A percentile compares a stretch with the other conserved stretches of the same genome.
Conservation (phyloP, 805 yeast species). For the Kluyveromyces wickerhamii region DNA sequence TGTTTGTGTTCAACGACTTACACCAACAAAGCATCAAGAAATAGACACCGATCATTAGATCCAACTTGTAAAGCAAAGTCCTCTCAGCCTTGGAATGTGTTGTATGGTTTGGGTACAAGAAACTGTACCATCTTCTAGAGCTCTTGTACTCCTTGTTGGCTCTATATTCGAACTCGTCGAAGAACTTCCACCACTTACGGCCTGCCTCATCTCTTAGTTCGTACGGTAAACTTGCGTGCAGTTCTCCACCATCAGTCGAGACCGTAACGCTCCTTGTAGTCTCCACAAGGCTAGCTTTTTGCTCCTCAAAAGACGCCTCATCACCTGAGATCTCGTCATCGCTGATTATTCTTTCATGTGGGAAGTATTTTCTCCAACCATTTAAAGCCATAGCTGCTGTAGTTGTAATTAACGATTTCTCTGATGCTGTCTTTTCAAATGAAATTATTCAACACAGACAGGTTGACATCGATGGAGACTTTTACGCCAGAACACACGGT, state of each 20-base stretch:
- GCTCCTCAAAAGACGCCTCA: neutral
- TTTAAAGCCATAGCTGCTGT: neutral
- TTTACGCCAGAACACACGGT: too few species aligned
- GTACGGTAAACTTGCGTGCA: slow-evolving; percentile 26
- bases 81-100: slow-evolving; percentile 38
- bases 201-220: slow-evolving; percentile 35
- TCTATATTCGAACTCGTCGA: slow-evolving; percentile 46
- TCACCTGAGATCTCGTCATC: slow-evolving; percentile 7
- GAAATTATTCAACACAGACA: too few species aligned
- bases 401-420: too few species aligned
- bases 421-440: too few species aligned
- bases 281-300: slow-evolving; percentile 6
- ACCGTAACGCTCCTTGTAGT: neutral
- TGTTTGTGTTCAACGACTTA: slow-evolving; percentile 54
- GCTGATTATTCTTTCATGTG: slow-evolving; percentile 22
- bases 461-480: too few species aligned
- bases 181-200: slow-evolving; percentile 39
- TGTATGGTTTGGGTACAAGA: slow-evolving; percentile 29
- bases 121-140: slow-evolving; percentile 29
- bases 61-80: slow-evolving; percentile 44
- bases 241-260: slow-evolving; percentile 11
- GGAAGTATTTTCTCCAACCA: slow-evolving; percentile 17
- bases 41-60: slow-evolving; percentile 46
- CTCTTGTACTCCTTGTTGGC: slow-evolving; percentile 27
- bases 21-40: slow-evolving; percentile 60